Evolutionary conservation across 2,329 filamentous ascomycete genomes (phyloP), one percentile per base, ranked within the genome.

Genomic region (Diaporthe sp.): DNA sequence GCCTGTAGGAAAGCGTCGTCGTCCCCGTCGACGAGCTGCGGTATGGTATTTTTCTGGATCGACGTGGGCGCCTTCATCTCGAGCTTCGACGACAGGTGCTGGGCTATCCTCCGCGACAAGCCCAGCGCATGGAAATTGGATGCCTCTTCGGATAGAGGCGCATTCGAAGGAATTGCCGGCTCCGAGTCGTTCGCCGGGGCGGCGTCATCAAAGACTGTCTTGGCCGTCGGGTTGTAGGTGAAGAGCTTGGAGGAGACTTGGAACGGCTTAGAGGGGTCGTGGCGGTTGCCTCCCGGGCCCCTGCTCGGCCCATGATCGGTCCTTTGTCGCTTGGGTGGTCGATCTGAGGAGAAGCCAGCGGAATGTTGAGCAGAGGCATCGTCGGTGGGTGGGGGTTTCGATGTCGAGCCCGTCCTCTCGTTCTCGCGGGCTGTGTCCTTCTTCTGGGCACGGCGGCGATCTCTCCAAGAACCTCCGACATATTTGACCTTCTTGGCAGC

Each of bases 1-100:
- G 97, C 97, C 83, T 98, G 97, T 46, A 99, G 93, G 80, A 99
- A 99, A 2, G 96, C 96, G 86, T 99, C 97, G 61, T 91, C 92
- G 79, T 98, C 94, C 72, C 94, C 93, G 57, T 92, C 92, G 59
- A 98, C 85, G 77, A 99, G 86, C 79, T 97, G 93, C 57, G 94
- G 89, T 53, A 99, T 93, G 0, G 96, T 94, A 77, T 94, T 95
- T 80, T 96, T 96, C 85, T 99, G 97, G 82, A 99, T 98, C 0
- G 95, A 95, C 0, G 97, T 99, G 8, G 97, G 97, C 0, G 95
- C 94, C 82, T 96, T 97, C 82, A 99, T 90, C 74, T 93, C 90
- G 84, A 99, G 92, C 85, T 98, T 98, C 59, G 92, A 92, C 8
- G 95, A 89, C 37, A 99, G 87, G 83, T 98, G 96, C 70, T 93